Conservation (phyloP, 2,329 filamentous ascomycete genomes). For the Seiridium cupressi region DNA sequence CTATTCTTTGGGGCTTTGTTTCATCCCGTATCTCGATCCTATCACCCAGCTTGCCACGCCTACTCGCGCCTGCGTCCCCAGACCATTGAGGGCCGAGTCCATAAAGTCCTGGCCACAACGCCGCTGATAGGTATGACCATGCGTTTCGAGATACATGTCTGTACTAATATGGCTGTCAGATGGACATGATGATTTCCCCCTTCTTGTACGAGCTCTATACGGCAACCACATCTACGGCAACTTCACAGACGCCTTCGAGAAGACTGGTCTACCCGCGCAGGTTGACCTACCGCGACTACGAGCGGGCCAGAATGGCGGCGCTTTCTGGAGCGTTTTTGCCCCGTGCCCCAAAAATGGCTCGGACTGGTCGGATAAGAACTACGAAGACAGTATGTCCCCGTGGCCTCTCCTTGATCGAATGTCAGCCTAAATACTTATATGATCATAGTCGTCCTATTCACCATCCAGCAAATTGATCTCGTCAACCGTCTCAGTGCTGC, state of each 20-base stretch:
- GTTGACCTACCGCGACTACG: slow-evolving; percentile 77
- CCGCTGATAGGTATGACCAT: slow-evolving; percentile 46
- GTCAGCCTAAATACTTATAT: slow-evolving; percentile 45
- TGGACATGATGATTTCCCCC: slow-evolving; percentile 85
- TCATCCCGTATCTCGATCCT: slow-evolving; percentile 19
- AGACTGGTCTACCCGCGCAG: slow-evolving; percentile 66
- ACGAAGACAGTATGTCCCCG: slow-evolving; percentile 35
- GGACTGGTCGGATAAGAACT: slow-evolving; percentile 73
- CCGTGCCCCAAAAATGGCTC: slow-evolving; percentile 71
- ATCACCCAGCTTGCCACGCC: slow-evolving; percentile 18
- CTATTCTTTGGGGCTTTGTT: slow-evolving; percentile 22
- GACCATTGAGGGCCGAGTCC: slow-evolving; percentile 44
- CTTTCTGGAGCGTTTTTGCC: slow-evolving; percentile 91
- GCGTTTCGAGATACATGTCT: neutral
- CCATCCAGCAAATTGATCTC: slow-evolving; percentile 64
- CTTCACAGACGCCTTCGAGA: slow-evolving; percentile 73
- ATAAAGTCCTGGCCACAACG: slow-evolving; percentile 40
- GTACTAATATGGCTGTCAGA: slow-evolving; percentile 47
- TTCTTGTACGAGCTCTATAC: slow-evolving; percentile 64
- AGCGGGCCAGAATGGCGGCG: slow-evolving; percentile 71
- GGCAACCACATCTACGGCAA: slow-evolving; percentile 77
- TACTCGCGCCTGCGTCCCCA: slow-evolving; percentile 23
- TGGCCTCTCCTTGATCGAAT: neutral
- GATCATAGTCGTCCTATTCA: slow-evolving; percentile 59
- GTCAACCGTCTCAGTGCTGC: slow-evolving; percentile 55